phyloP scores from a whole-genome alignment of 2,329 filamentous ascomycete species.

The Clonostachys rosea region DNA sequence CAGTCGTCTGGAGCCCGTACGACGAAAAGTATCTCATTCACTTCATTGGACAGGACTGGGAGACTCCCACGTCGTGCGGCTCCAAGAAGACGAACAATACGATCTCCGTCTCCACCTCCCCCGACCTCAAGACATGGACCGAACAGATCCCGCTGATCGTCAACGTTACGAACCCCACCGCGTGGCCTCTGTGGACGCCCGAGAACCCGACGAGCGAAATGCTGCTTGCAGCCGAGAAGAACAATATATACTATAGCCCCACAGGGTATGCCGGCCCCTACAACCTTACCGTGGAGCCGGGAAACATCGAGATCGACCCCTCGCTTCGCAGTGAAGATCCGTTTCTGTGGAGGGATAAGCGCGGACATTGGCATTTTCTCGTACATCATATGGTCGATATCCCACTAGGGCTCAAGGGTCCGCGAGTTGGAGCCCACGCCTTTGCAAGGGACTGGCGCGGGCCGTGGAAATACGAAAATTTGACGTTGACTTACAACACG shows the following conservation, averaged over 20 bases:
- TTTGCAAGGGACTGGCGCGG: slow-evolving; percentile 16
- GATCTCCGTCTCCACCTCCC: slow-evolving; percentile 11
- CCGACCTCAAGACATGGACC: slow-evolving; percentile 1
- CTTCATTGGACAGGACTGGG: slow-evolving; percentile 23
- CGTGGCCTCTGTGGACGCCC: slow-evolving; percentile 23
- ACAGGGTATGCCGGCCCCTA: slow-evolving; percentile 18
- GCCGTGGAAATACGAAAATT: slow-evolving; percentile 19
- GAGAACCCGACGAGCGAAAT: slow-evolving; percentile 18
- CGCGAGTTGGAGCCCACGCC: slow-evolving; percentile 19
- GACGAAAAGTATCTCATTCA: slow-evolving; percentile 32
- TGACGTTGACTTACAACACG: slow-evolving; percentile 16
- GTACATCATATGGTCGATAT: slow-evolving; percentile 20
- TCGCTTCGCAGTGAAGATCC: slow-evolving; percentile 15
- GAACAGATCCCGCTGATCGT: not conserved
- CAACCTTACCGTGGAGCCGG: slow-evolving; percentile 19
- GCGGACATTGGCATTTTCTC: slow-evolving; percentile 22
- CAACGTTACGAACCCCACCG: slow-evolving; percentile 27
- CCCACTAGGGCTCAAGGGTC: slow-evolving; percentile 4
- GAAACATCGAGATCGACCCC: too few relatives aligned
- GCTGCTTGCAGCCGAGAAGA: slow-evolving; percentile 24
- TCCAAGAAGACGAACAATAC: slow-evolving; percentile 2
- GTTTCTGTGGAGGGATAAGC: slow-evolving; percentile 23
- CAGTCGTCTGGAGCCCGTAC: slow-evolving; percentile 29
- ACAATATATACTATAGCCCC: slow-evolving; percentile 20
- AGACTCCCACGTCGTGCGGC: not conserved